Percentiles rank a stretch among this genome's conserved stretches.
Conservation (phyloP, 257 asterid genomes). For the Hygrophila difformis region DNA sequence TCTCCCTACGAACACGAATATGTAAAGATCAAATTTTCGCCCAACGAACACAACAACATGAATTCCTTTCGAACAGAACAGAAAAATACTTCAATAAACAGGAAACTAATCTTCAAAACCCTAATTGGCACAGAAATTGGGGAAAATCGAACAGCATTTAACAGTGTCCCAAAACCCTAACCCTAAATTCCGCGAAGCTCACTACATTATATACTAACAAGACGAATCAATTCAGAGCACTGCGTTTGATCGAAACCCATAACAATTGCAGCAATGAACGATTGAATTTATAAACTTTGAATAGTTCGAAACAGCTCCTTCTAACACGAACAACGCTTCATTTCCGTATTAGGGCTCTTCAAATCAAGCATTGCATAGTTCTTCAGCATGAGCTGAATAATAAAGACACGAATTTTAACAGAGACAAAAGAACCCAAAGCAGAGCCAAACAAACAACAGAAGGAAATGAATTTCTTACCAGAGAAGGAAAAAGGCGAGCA, state of each 20-base stretch:
- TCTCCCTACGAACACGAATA: no score
- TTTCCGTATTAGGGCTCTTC: neutral
- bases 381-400: conserved; percentile 7
- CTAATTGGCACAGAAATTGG: no score
- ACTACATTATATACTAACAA: no score
- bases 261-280: conserved; percentile 3
- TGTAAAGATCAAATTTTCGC: no score
- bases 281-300: neutral
- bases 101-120: no score
- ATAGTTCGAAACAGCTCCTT: conserved; percentile 4
- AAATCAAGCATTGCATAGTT: neutral
- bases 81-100: no score
- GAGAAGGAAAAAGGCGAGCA: conserved; percentile 11
- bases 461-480: conserved; percentile 19
- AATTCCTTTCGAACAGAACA: no score
- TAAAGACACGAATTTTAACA: neutral
- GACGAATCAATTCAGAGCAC: neutral
- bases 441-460: neutral
- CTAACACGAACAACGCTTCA: conserved; percentile 8
- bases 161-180: no score
- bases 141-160: no score
- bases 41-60: no score
- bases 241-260: neutral
- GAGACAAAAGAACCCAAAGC: neutral
- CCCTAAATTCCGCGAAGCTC: no score